Evolutionary conservation across 768 basidiomycete species (phyloP), one percentile per base, ranked within the genome.

Genomic region (Mycena metata): DNA sequence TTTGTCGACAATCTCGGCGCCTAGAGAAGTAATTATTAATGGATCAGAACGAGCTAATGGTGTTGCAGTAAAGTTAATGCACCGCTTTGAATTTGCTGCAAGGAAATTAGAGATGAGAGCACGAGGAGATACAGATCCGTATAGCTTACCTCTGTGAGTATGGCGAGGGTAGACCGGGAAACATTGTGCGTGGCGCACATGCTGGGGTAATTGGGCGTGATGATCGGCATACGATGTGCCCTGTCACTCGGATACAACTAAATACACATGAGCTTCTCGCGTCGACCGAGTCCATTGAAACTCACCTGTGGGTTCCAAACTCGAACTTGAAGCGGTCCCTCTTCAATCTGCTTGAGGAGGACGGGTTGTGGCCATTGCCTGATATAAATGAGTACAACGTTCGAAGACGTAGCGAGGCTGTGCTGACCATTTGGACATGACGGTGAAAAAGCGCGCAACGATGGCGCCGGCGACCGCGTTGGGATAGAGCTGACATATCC

Each of bases 121-220:
- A 6, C 30, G 30, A 30, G 30, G 30, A 30, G 6, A 30, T 30
- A 30, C 30, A 30, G 6, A 30, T 30, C 6, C 30, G 30, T 6
- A 30, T 30, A 6, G 30, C 30, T 30, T 30, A 6, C 30, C 30
- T 94, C 91, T 0, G 91, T 96, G 84, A 98, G 94, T 64, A 99
- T 94, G 84, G 91, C 90, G 80, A 98, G 94, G 5, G 97, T 99
- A 12, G 96, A 98, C 43, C 89, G 88, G 50, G 96, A 96, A 66
- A 99, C 96, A 74, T 99, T 99, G 82, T 99, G 98, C 17, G 98
- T 99, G 16, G 97, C 90, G 79, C 97, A 99, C 97, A 99, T 99
- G 4, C 96, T 91, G 42, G 98, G 98, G 79, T 98, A 99, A 19
- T 97, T 96, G 1, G 98, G 98, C 1, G 98, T 99, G 74, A 99